Conservation (phyloP, 148 eudicot species). For the Rhododendron henanense region DNA sequence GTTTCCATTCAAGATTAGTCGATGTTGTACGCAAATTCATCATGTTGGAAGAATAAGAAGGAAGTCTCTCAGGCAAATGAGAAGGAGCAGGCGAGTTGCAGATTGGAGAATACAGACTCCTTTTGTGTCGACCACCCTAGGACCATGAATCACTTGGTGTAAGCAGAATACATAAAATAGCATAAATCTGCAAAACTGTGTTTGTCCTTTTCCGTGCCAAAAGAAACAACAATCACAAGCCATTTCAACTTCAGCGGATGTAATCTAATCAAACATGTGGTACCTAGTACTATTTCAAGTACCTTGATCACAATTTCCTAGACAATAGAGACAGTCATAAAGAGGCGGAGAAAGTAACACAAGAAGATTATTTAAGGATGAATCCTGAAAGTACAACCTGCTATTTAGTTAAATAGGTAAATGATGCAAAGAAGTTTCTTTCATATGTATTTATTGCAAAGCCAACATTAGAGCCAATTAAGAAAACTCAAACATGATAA, state of each 20-base stretch:
- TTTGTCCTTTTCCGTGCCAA: not conserved
- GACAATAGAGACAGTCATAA: not conserved
- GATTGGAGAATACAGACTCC: conserved; percentile 10
- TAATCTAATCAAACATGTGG: not conserved
- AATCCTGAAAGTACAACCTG: not conserved
- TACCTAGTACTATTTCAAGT: not conserved
- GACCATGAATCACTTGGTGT: conserved; percentile 4
- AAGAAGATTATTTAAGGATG: not conserved
- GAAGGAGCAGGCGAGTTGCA: conserved; percentile 20
- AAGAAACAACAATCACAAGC: not conserved
- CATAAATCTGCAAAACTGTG: not conserved
- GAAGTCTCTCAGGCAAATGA: conserved; percentile 20
- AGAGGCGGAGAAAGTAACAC: not conserved
- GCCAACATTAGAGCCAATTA: not conserved
- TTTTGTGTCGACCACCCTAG: conserved; percentile 22
- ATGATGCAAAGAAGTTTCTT: not conserved
- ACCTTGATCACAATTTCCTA: not conserved
- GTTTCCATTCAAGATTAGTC: conserved; percentile 7
- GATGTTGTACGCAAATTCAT: conserved; percentile 5
- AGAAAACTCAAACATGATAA: not conserved
- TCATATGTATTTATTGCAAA: not conserved
- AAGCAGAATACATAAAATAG: not conserved
- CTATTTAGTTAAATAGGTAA: not conserved
- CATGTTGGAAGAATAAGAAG: conserved; percentile 17
- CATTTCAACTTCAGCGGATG: not conserved